These are phyloP conservation scores for Haematococcus lacustris DNA, from an alignment of 139 green algal genomes.

Conservation along the genomic window DNA sequence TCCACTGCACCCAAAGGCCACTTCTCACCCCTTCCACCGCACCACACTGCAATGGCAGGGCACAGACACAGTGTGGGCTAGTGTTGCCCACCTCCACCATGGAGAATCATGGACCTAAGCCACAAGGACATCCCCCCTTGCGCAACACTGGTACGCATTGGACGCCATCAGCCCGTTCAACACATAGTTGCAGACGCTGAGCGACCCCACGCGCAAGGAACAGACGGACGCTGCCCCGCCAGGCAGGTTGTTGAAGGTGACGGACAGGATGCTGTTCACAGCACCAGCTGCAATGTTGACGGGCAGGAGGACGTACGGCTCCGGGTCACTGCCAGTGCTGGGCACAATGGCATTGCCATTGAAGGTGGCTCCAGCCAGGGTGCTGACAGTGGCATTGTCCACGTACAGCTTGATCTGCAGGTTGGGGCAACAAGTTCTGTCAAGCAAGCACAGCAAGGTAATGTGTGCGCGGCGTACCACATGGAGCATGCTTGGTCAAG, in stretches of 20 bases:
- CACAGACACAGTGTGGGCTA: too few species aligned
- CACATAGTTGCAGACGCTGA: neutral
- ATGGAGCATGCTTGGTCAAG: neutral
- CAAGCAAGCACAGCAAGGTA: neutral
- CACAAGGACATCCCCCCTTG: neutral
- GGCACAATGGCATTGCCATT: neutral
- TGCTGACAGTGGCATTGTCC: neutral
- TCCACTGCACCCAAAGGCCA: too few species aligned
- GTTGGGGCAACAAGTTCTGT: neutral
- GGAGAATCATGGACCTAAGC: too few species aligned
- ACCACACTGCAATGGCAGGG: too few species aligned
- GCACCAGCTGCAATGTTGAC: neutral
- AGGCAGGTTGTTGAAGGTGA: neutral
- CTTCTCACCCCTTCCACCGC: too few species aligned
- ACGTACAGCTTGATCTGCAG: constrained; percentile 1
- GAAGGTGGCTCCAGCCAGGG: neutral
- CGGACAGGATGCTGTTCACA: neutral
- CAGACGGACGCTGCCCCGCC: neutral
- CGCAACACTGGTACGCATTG: constrained; percentile 4
- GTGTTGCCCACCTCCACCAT: too few species aligned
- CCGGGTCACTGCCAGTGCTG: neutral
- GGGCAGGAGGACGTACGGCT: neutral
- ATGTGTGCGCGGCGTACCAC: neutral
- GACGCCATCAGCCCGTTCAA: neutral
- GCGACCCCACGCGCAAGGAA: neutral